Evolutionary conservation across 192 early-diverging fungal species (phyloP).

Genomic region (Kappamyces sp.): DNA sequence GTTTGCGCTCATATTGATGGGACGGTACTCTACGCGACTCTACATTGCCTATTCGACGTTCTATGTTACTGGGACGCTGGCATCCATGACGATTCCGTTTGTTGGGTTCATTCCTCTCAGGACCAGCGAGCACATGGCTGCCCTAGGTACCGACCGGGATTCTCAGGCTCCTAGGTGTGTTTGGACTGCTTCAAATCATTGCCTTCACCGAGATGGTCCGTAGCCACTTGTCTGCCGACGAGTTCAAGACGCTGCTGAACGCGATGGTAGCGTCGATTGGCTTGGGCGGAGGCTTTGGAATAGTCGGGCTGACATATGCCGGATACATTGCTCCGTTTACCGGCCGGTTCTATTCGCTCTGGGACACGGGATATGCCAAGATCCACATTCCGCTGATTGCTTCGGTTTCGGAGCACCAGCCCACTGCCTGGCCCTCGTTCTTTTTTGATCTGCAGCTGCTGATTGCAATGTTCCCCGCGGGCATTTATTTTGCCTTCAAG

Average conservation of each 20-base stretch:
- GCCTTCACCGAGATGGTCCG: constrained; percentile 86
- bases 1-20: constrained; percentile 92
- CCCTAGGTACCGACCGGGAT: constrained; percentile 57
- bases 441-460: constrained; percentile 98
- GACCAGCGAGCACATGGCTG: constrained; percentile 99
- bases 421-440: constrained; percentile 98
- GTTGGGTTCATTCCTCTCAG: constrained; percentile 97
- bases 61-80: constrained; percentile 90
- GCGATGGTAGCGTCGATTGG: constrained; percentile 53
- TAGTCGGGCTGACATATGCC: constrained; percentile 69
- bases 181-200: constrained; percentile 92
- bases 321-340: constrained; percentile 97
- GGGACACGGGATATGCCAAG: constrained; percentile 99
- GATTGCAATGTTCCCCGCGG: constrained; percentile 95
- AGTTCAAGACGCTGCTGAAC: constrained; percentile 80
- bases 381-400: constrained; percentile 99
- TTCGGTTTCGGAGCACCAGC: constrained; percentile 99
- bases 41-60: constrained; percentile 99
- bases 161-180: constrained; percentile 58
- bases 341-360: constrained; percentile 98
- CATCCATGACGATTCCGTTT: constrained; percentile 99
- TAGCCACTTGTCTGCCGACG: constrained; percentile 67
- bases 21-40: constrained; percentile 83
- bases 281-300: constrained; percentile 49
- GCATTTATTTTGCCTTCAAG: constrained; percentile 94